These are phyloP conservation scores for Penicillium paxilli DNA, from an alignment of 495 filamentous ascomycete genomes.

Conservation along the genomic window DNA sequence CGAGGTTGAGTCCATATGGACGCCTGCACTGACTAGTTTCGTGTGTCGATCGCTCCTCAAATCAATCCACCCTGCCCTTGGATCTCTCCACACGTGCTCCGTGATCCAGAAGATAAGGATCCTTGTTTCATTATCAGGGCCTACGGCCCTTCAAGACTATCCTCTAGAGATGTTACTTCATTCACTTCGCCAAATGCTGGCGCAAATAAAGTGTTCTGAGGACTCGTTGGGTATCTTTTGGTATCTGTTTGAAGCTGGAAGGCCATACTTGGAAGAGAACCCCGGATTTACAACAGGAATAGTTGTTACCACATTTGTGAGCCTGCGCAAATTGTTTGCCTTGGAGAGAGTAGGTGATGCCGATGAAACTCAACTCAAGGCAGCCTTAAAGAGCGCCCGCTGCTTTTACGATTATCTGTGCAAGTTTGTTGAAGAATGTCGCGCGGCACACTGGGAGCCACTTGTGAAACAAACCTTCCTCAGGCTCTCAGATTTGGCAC, in stretches of 20 bases:
- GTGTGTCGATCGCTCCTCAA: slow-evolving; percentile 77
- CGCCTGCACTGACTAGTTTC: slow-evolving; percentile 68
- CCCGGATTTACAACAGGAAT: slow-evolving; percentile 80
- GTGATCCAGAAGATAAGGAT: slow-evolving; percentile 84
- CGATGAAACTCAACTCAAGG: slow-evolving; percentile 71
- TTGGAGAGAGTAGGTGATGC: slow-evolving; percentile 67
- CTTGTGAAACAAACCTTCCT: slow-evolving; percentile 58
- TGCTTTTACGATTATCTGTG: slow-evolving; percentile 72
- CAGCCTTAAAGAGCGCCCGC: slow-evolving; percentile 65
- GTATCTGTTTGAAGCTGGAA: slow-evolving; percentile 75
- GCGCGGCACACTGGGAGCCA: slow-evolving; percentile 46
- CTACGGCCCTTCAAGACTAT: slow-evolving; percentile 70
- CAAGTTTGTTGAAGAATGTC: slow-evolving; percentile 57
- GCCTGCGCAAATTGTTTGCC: slow-evolving; percentile 69
- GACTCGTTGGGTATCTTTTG: slow-evolving; percentile 85
- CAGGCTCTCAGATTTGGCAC: slow-evolving; percentile 62
- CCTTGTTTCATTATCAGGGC: slow-evolving; percentile 74
- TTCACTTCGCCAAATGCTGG: slow-evolving; percentile 74
- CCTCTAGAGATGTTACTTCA: slow-evolving; percentile 91
- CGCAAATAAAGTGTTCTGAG: slow-evolving; percentile 83
- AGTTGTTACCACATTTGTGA: slow-evolving; percentile 71
- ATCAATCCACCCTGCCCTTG: slow-evolving; percentile 81
- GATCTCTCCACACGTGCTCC: slow-evolving; percentile 80
- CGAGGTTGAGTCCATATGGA: slow-evolving; percentile 71
- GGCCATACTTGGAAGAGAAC: slow-evolving; percentile 57